phyloP scores from a whole-genome alignment of 2,329 filamentous ascomycete species.

The Penicillium griseofulvum region DNA sequence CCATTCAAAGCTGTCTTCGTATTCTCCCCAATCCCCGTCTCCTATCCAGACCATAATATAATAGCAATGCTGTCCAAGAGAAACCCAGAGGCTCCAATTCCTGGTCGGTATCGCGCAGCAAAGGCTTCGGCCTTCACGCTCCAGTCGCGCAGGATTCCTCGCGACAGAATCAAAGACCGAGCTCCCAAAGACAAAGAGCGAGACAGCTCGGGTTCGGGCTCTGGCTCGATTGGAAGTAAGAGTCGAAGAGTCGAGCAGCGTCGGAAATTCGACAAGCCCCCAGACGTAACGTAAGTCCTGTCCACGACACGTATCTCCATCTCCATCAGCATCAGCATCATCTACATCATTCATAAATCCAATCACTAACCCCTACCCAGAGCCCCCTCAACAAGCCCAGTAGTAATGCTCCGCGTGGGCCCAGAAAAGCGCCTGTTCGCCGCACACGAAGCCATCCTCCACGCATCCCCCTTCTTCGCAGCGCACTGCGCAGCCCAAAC shows the following conservation, averaged over 20 bases:
- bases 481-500: conserved; percentile 58
- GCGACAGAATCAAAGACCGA: conserved; percentile 23
- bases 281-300: conserved; percentile 36
- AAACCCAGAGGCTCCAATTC: conserved; percentile 16
- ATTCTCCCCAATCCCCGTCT: background rate
- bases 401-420: conserved; percentile 79
- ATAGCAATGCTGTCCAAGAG: conserved; percentile 7
- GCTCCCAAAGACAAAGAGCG: background rate
- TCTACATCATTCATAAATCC: background rate
- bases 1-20: conserved; percentile 1
- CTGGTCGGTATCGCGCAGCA: conserved; percentile 41
- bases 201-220: background rate
- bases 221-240: conserved; percentile 18
- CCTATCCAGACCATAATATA: background rate
- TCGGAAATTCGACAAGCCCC: conserved; percentile 31
- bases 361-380: conserved; percentile 1
- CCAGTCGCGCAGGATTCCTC: conserved; percentile 30
- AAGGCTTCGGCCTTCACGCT: conserved; percentile 33
- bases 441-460: conserved; percentile 82
- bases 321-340: background rate
- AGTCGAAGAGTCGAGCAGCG: conserved; percentile 28
- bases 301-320: background rate
- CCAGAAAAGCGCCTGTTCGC: conserved; percentile 82
- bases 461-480: conserved; percentile 75
- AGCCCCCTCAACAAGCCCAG: conserved; percentile 65